These are phyloP conservation scores for Ganoderma meredithae DNA, from an alignment of 1,284 basidiomycete genomes.

Conservation along the genomic window DNA sequence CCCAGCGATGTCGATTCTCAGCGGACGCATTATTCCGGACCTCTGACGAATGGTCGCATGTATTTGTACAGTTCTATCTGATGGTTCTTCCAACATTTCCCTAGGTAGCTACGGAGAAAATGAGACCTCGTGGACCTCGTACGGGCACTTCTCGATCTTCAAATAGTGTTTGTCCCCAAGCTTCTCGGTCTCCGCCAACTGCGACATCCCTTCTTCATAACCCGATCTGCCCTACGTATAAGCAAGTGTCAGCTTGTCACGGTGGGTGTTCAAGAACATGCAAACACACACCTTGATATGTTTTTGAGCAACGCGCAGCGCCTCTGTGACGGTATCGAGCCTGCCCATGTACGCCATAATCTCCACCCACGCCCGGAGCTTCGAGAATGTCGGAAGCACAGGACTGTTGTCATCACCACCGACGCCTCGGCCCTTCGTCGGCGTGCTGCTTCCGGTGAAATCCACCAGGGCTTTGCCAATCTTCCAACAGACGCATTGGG, in stretches of 20 bases:
- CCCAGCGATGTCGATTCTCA: no score
- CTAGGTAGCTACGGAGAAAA: no score
- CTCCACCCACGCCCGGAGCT: constrained; percentile 19
- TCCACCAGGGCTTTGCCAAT: neutral
- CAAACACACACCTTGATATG: constrained; percentile 11
- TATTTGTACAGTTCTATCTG: no score
- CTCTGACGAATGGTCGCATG: no score
- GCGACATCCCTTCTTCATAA: neutral
- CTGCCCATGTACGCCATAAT: constrained; percentile 17
- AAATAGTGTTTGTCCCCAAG: neutral
- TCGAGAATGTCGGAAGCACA: no score
- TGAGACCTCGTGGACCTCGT: neutral
- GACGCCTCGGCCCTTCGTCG: neutral
- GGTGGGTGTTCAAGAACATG: neutral
- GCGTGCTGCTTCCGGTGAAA: neutral
- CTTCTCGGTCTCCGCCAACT: neutral
- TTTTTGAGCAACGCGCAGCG: constrained; percentile 5
- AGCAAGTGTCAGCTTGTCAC: no score
- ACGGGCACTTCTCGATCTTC: constrained; percentile 4
- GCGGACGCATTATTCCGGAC: no score
- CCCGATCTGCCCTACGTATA: neutral
- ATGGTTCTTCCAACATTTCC: no score
- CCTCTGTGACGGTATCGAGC: constrained; percentile 14
- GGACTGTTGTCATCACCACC: no score
- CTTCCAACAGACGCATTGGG: neutral